Conservation (phyloP, 108 stramenopile species). For the Skeletonema potamos region DNA sequence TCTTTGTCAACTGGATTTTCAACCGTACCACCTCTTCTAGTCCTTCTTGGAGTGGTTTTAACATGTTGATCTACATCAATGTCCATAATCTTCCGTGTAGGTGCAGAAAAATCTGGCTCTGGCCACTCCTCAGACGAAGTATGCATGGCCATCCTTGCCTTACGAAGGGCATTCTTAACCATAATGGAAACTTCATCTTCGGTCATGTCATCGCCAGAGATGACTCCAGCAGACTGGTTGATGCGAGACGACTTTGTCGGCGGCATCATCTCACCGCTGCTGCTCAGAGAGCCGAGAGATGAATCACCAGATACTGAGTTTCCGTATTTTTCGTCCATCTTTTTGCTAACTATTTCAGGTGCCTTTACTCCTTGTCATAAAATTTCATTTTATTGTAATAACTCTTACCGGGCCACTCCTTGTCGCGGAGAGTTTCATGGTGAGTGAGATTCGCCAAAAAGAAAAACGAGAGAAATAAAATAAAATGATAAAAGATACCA, state of each 20-base stretch:
- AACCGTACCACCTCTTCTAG: background rate
- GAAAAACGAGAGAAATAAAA: too few species aligned
- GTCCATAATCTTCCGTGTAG: background rate
- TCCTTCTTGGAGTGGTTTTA: background rate
- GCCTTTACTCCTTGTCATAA: background rate
- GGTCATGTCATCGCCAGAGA: conserved; percentile 50
- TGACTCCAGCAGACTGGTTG: background rate
- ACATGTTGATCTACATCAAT: background rate
- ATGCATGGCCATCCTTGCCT: conserved; percentile 56
- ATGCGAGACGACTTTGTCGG: background rate
- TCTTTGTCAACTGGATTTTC: background rate
- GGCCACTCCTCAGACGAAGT: background rate
- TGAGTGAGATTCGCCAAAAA: too few species aligned
- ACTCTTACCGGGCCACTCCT: too few species aligned
- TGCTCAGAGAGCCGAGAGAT: background rate
- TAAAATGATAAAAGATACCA: too few species aligned
- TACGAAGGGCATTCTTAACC: conserved; percentile 58
- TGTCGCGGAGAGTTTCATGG: too few species aligned
- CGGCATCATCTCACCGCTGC: conserved; percentile 3
- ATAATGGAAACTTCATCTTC: conserved; percentile 64
- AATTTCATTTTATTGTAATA: too few species aligned
- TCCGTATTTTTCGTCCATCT: background rate
- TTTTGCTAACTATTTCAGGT: background rate
- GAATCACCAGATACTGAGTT: background rate
- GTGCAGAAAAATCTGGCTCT: background rate